phyloP scores from a whole-genome alignment of 768 basidiomycete genomes.

The Lentinula guzmanii region DNA sequence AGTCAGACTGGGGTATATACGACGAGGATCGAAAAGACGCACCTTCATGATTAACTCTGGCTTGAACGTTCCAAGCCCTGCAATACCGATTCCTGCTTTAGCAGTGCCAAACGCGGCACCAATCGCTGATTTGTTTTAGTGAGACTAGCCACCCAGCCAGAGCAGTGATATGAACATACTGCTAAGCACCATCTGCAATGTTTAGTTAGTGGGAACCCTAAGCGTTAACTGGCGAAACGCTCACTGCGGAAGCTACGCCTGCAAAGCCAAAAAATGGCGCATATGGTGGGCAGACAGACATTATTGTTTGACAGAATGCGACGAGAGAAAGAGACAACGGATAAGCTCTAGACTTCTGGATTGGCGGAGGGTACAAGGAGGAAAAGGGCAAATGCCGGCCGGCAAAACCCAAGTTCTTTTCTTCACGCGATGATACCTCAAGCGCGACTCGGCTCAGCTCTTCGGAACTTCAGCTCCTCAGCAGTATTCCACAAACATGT shows the following conservation, averaged over 20 bases:
- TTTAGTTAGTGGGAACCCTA: conserved; percentile 5
- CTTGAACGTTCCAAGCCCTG: conserved; percentile 87
- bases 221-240: conserved; percentile 30
- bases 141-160: background rate
- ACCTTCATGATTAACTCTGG: conserved; percentile 99
- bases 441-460: background rate
- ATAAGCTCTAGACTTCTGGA: background rate
- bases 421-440: background rate
- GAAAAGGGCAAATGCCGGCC: conserved; percentile 10
- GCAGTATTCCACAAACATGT: conserved; percentile 45
- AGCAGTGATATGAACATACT: conserved; percentile 45
- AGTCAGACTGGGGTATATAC: background rate
- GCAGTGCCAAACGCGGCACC: conserved; percentile 96
- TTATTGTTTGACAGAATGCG: conserved; percentile 13
- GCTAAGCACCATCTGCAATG: conserved; percentile 87
- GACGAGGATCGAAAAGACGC: conserved; percentile 13
- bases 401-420: background rate
- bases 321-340: background rate
- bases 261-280: conserved; percentile 98
- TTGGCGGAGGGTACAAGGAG: background rate
- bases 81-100: conserved; percentile 95
- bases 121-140: conserved; percentile 46
- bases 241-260: conserved; percentile 82
- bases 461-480: conserved; percentile 41
- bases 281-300: conserved; percentile 82